Conservation (phyloP, 371 early-diverging fungal genomes). For the Mortierella sp. region DNA sequence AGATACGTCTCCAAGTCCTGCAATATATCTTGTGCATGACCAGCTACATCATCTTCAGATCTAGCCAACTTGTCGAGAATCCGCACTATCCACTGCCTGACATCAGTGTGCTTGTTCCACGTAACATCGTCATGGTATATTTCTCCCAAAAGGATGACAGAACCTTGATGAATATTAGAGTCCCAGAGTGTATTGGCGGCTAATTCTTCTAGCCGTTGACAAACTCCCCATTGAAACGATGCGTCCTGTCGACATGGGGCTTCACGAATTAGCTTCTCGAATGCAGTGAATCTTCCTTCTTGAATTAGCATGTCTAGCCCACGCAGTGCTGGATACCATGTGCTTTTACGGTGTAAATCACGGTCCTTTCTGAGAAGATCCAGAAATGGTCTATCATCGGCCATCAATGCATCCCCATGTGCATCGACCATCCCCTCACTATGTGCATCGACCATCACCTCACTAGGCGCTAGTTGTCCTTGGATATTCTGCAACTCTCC, state of each 20-base stretch:
- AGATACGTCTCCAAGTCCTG: not conserved
- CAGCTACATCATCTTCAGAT: not conserved
- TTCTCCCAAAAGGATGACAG: conserved; percentile 11
- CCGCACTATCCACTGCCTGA: conserved; percentile 11
- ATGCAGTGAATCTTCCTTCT: conserved; percentile 1
- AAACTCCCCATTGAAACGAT: conserved; percentile 19
- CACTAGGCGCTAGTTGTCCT: too few relatives aligned
- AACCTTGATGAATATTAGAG: not conserved
- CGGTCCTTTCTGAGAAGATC: not conserved
- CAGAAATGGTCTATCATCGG: too few relatives aligned
- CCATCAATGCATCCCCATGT: too few relatives aligned
- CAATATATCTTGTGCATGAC: not conserved
- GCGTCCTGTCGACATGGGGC: conserved; percentile 10
- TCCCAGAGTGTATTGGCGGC: conserved; percentile 15
- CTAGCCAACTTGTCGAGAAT: conserved; percentile 6
- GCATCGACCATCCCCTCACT: not conserved
- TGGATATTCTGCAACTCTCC: too few relatives aligned
- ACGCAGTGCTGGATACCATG: conserved; percentile 15
- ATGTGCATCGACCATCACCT: too few relatives aligned
- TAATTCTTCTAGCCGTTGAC: conserved; percentile 15
- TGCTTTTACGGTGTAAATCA: not conserved
- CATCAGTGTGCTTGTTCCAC: conserved; percentile 3
- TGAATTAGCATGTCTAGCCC: conserved; percentile 1
- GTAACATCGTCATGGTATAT: conserved; percentile 7
- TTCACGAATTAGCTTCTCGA: conserved; percentile 1